These are phyloP conservation scores for Stephanocyclus meneghinianus DNA, from an alignment of 352 stramenopile species.

Conservation along the genomic window DNA sequence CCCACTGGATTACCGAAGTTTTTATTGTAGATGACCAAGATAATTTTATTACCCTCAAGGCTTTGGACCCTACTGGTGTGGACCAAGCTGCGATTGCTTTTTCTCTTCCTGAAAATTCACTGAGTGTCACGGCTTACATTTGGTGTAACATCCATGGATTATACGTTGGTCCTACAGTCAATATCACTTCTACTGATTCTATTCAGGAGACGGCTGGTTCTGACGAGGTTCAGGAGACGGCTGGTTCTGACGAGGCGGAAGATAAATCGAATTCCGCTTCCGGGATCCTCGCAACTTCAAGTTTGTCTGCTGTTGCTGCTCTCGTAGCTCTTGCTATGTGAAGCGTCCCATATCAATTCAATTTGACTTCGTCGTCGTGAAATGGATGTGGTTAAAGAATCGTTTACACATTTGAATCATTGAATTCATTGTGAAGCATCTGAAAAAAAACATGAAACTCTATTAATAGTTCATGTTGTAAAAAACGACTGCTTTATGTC, in stretches of 20 bases:
- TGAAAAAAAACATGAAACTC: no score
- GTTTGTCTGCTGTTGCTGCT: no score
- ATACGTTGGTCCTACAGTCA: slow-evolving; percentile 8
- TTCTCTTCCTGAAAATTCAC: slow-evolving; percentile 3
- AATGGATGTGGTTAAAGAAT: no score
- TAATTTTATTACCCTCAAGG: slow-evolving; percentile 18
- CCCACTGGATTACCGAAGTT: slow-evolving; percentile 44
- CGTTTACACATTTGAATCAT: no score
- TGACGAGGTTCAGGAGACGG: neutral
- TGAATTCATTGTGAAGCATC: no score
- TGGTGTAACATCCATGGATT: slow-evolving; percentile 27
- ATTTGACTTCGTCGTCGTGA: no score
- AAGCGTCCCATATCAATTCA: no score
- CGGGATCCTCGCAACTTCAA: no score
- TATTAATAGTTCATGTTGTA: no score
- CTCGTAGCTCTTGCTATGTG: no score
- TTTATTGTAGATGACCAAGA: slow-evolving; percentile 26
- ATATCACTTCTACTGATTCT: neutral
- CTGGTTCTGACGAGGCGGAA: neutral
- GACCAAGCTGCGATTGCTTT: slow-evolving; percentile 18
- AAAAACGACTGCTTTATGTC: no score
- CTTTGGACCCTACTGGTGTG: slow-evolving; percentile 29
- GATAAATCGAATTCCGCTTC: no score
- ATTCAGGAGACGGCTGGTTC: neutral
- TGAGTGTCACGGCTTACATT: slow-evolving; percentile 6